Conservation (phyloP, 2,329 filamentous ascomycete species). For the Neonectria hederae region DNA sequence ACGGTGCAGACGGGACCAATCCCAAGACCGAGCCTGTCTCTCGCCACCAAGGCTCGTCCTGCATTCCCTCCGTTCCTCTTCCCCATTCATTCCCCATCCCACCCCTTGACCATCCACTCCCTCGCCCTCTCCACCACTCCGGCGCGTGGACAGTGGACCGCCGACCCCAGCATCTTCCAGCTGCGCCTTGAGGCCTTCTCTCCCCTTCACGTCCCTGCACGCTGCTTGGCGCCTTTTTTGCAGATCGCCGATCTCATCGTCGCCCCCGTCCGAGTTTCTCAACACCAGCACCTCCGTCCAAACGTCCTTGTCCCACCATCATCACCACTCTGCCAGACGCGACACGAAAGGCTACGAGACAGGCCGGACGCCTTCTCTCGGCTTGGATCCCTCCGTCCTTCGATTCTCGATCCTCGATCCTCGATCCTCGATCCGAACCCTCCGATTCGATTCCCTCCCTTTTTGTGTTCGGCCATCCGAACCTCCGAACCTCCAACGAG, state of each 20-base stretch:
- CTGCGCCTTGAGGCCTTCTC: background rate
- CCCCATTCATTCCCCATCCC: background rate
- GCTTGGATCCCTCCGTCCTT: background rate
- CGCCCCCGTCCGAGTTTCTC: conserved; percentile 7
- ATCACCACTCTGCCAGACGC: background rate
- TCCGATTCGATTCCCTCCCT: background rate
- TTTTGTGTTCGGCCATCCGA: conserved; percentile 16
- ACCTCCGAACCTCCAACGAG: conserved; percentile 23
- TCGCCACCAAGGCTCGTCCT: background rate
- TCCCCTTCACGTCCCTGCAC: conserved; percentile 18
- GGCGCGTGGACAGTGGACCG: background rate
- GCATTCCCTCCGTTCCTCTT: background rate
- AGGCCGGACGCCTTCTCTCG: conserved; percentile 6
- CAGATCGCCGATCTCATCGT: conserved; percentile 22
- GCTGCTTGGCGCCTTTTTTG: conserved; percentile 7
- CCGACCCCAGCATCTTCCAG: conserved; percentile 19
- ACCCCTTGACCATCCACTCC: background rate
- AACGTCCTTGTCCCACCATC: background rate
- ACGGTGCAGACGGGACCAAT: no score
- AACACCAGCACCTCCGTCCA: conserved; percentile 8
- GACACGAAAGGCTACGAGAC: background rate
- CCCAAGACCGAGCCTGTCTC: background rate
- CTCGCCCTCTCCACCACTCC: conserved; percentile 1
- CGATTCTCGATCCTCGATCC: background rate
- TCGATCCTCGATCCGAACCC: background rate